A percentile compares a stretch with the other conserved stretches of the same genome.
phyloP scores from a whole-genome alignment of 257 asterid genomes.

The Penstemon eatonii region DNA sequence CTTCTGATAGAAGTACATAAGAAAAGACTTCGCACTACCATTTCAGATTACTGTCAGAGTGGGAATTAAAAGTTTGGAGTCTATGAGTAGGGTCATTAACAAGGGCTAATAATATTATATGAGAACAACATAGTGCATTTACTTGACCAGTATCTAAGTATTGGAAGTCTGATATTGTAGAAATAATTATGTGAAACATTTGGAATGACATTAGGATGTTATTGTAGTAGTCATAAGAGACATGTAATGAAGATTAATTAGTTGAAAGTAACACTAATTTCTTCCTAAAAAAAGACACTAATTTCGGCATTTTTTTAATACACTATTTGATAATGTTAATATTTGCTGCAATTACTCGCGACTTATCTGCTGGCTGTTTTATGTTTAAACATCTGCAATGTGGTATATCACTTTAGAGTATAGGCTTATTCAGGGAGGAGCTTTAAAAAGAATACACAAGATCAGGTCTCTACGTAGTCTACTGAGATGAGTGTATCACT shows the following conservation, averaged over 20 bases:
- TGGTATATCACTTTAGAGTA: constrained; percentile 1
- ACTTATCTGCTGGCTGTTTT: neutral
- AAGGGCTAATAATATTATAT: neutral
- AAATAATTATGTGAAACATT: neutral
- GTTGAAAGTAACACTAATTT: constrained; percentile 1
- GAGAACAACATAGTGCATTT: neutral
- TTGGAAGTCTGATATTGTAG: neutral
- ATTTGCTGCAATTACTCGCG: neutral
- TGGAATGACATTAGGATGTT: neutral
- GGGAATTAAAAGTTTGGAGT: neutral
- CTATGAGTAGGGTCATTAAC: neutral
- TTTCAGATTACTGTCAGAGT: neutral
- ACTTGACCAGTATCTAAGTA: neutral
- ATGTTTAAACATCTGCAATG: neutral
- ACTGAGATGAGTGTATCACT: neutral
- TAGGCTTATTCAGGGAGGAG: neutral
- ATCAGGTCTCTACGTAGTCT: neutral
- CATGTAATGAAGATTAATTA: neutral
- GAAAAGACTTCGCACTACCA: neutral
- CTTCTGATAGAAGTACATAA: constrained; percentile 7
- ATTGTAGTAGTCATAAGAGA: neutral
- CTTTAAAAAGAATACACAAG: neutral
- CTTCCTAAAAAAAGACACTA: neutral
- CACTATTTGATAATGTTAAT: neutral
- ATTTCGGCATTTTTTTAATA: neutral